Evolutionary conservation across 2,329 filamentous ascomycete species (phyloP).

Genomic region (Penicillium sp.): DNA sequence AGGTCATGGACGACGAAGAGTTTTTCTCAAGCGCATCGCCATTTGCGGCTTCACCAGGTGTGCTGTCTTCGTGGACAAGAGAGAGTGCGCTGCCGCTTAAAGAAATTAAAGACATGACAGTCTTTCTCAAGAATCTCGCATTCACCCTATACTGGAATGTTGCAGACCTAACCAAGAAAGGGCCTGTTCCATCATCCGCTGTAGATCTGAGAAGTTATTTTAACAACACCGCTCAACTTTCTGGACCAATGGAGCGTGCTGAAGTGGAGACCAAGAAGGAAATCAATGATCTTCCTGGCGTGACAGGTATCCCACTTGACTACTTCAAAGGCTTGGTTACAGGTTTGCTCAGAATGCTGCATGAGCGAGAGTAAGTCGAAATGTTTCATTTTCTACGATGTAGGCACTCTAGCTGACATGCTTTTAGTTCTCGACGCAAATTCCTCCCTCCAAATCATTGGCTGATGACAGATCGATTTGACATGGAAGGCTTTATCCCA

Average conservation of each 20-base stretch:
- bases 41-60: slow-evolving; percentile 45
- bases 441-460: slow-evolving; percentile 85
- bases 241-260: slow-evolving; percentile 24
- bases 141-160: slow-evolving; percentile 87
- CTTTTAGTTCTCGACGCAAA: slow-evolving; percentile 66
- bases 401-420: background rate
- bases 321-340: slow-evolving; percentile 80
- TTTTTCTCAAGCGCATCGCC: slow-evolving; percentile 68
- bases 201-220: slow-evolving; percentile 51
- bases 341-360: slow-evolving; percentile 78
- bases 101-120: slow-evolving; percentile 72
- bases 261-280: slow-evolving; percentile 42
- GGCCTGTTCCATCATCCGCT: slow-evolving; percentile 35
- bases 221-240: slow-evolving; percentile 26
- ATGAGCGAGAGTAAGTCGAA: slow-evolving; percentile 70
- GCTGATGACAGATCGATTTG: slow-evolving; percentile 86
- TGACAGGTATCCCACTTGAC: slow-evolving; percentile 71
- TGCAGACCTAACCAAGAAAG: slow-evolving; percentile 58
- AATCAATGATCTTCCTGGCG: slow-evolving; percentile 56
- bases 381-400: background rate
- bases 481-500: slow-evolving; percentile 83
- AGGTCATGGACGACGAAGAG: slow-evolving; percentile 94
- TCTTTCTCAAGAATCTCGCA: slow-evolving; percentile 85
- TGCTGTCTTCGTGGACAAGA: slow-evolving; percentile 56
- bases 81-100: slow-evolving; percentile 67